Conservation (phyloP, 768 basidiomycete genomes). For the Termitomyces sp. region DNA sequence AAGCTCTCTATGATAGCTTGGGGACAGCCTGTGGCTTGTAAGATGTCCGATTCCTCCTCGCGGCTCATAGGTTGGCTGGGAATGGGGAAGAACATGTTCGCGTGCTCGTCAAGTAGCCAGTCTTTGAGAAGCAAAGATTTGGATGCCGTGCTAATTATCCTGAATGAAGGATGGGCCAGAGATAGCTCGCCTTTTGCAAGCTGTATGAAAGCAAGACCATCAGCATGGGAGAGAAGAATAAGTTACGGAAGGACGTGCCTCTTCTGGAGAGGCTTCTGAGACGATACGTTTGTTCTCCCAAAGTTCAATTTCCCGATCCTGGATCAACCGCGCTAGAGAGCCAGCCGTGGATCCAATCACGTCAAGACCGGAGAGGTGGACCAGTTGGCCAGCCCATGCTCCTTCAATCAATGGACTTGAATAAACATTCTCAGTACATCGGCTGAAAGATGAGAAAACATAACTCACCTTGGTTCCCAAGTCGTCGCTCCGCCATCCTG, state of each 20-base stretch:
- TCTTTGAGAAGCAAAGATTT: constrained; percentile 66
- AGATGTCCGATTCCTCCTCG: constrained; percentile 48
- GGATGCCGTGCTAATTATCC: constrained; percentile 60
- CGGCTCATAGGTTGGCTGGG: constrained; percentile 58
- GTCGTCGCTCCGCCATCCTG: constrained; percentile 55
- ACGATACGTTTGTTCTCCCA: constrained; percentile 66
- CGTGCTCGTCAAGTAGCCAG: constrained; percentile 66
- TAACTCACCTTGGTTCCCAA: constrained; percentile 57
- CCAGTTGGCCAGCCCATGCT: constrained; percentile 53
- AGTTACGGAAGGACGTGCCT: constrained; percentile 31
- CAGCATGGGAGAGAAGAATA: not conserved
- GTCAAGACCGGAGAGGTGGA: constrained; percentile 62
- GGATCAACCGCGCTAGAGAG: constrained; percentile 54
- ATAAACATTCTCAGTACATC: not conserved
- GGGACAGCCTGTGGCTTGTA: constrained; percentile 51
- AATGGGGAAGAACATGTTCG: constrained; percentile 69
- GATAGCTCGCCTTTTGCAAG: constrained; percentile 40
- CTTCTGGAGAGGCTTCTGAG: constrained; percentile 41
- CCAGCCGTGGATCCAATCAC: constrained; percentile 67
- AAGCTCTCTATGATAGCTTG: constrained; percentile 35
- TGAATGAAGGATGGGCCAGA: constrained; percentile 55
- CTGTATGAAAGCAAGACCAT: constrained; percentile 15
- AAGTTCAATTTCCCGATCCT: constrained; percentile 63
- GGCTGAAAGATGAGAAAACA: not conserved
- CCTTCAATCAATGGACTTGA: constrained; percentile 44